Percentiles rank a stretch among this genome's conserved stretches.
phyloP scores from a whole-genome alignment of 1,284 basidiomycete genomes.

The Crucibulum parvulum region DNA sequence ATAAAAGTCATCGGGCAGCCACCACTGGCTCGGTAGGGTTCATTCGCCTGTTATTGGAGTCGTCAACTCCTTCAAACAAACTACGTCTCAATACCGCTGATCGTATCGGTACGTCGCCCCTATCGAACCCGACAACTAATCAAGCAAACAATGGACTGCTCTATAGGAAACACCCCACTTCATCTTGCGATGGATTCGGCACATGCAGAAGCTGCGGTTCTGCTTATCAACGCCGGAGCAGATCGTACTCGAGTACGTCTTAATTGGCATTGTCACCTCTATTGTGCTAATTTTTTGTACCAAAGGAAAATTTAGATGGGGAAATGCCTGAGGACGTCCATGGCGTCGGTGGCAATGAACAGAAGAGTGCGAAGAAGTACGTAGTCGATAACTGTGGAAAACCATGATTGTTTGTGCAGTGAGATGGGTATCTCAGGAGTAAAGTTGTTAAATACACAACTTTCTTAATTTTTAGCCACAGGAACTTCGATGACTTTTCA shows the following conservation, averaged over 20 bases:
- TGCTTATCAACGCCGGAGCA: constrained; percentile 92
- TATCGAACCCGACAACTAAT: constrained; percentile 14
- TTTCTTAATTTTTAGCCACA: too few relatives aligned
- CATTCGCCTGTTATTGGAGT: constrained; percentile 79
- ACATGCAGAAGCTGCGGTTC: constrained; percentile 88
- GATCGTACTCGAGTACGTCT: constrained; percentile 83
- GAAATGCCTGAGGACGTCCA: constrained; percentile 85
- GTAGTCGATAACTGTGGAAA: constrained; percentile 75
- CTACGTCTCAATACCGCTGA: constrained; percentile 88
- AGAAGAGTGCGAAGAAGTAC: constrained; percentile 78
- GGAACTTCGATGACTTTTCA: too few relatives aligned
- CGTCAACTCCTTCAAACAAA: constrained; percentile 77
- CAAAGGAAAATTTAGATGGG: constrained; percentile 81
- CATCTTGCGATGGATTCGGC: constrained; percentile 96
- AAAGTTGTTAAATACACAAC: too few relatives aligned
- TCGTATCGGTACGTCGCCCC: constrained; percentile 69
- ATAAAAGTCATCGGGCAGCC: constrained; percentile 88
- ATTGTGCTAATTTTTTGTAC: constrained; percentile 18
- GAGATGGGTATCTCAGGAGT: too few relatives aligned
- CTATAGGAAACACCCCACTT: constrained; percentile 88
- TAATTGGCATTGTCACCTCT: constrained; percentile 5
- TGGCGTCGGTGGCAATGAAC: constrained; percentile 89
- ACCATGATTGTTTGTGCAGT: constrained; percentile 29
- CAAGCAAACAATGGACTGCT: constrained; percentile 2
- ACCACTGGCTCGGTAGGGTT: constrained; percentile 92